Conservation (phyloP, 495 filamentous ascomycete genomes). For the Aspergillus leporis region DNA sequence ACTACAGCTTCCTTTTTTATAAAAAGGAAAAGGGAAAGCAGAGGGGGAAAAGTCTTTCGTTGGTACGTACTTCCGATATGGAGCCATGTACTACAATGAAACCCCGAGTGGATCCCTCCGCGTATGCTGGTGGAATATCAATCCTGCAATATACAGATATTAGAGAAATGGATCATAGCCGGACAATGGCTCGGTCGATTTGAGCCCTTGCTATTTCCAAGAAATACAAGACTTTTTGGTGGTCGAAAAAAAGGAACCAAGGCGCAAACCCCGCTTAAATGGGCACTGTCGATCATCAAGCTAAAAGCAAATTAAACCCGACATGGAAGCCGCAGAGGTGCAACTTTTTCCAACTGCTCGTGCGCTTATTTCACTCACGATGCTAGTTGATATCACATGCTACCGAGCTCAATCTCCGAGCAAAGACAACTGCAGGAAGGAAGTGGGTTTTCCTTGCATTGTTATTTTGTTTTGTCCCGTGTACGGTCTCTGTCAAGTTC, state of each 20-base stretch:
- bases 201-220: background rate
- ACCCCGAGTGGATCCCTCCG: conserved; percentile 7
- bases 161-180: background rate
- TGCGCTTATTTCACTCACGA: background rate
- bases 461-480: background rate
- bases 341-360: conserved; percentile 1
- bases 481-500: background rate
- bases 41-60: background rate
- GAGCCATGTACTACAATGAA: conserved; percentile 3
- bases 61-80: background rate
- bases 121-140: background rate
- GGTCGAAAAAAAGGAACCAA: conserved; percentile 13
- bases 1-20: too few species aligned
- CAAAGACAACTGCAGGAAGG: background rate
- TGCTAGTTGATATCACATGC: conserved; percentile 8
- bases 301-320: conserved; percentile 10
- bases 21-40: background rate
- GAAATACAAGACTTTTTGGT: conserved; percentile 10
- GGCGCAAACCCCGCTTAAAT: conserved; percentile 14
- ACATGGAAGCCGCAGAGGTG: conserved; percentile 1
- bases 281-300: conserved; percentile 12
- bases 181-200: background rate
- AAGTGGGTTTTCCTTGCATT: background rate
- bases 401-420: conserved; percentile 12
- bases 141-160: background rate